Evolutionary conservation across 2,329 filamentous ascomycete genomes (phyloP), one percentile per base, ranked within the genome.

Genomic region (Tolypocladium amazonense): DNA sequence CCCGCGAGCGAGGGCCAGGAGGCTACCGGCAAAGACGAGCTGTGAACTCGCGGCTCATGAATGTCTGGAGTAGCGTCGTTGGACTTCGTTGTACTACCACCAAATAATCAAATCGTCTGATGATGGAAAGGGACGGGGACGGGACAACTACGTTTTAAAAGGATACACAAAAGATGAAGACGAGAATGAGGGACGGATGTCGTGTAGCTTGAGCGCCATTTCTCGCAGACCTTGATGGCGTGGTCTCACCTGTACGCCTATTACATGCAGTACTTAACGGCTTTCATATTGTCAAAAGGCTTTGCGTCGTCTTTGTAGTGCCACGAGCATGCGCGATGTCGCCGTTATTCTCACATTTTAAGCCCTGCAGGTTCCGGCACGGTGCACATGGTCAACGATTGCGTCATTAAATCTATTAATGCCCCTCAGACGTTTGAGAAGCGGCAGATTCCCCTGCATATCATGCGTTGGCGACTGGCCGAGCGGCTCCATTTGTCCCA

Each of bases 1-100:
- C 85, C 85, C 39, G 85, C 82, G 2, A 87, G 84, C 65, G 84
- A 87, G 65, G 78, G 78, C 61, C 82, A 84, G 64, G 83, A 86
- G 68, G 83, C 84, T 35, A 82, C 78, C 18, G 69, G 65, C 55
- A 73, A 71, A 61, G 74, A 76, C 39, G 72, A 76, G 67, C 66
- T 75, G 58, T 54, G 33, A 23, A n/a, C 4, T 35, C 20, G 30
- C 20, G 20, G 30, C 50, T 54, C 50, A 33, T 54, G 4, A 20
- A 23, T 37, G 39, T 37, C 23, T 52, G 20, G 30, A 35, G 11
- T 6, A 14, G 30, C 50, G 11, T 54, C 12, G 50, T 8, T 11
- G 50, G 18, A 18, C 50, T 23, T 35, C 50, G 30, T 54, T 54
- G 50, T 54, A 54, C 30, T 37, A 54, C 50, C 30, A 54, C 50